Evolutionary conservation across 805 yeast genomes (phyloP).

Genomic region (Lipomyces lipofer): DNA sequence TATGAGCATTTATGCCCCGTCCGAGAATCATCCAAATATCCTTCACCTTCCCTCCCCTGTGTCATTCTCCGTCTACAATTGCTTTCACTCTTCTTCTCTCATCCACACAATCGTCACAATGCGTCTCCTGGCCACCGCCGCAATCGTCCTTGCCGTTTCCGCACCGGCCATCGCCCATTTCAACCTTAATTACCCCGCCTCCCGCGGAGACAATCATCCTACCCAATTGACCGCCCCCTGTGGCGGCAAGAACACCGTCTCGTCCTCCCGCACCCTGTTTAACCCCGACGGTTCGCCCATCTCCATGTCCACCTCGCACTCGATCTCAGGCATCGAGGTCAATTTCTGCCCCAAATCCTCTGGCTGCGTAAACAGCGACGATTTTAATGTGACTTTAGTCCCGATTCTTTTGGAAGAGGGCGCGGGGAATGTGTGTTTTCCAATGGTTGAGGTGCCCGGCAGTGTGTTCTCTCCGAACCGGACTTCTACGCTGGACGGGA

Average conservation of each 20-base stretch:
- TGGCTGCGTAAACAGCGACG: slow-evolving; percentile 29
- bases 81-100: not conserved
- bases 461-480: slow-evolving; percentile 24
- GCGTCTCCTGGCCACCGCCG: slow-evolving; percentile 22
- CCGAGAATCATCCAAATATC: too few relatives aligned
- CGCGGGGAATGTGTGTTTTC: slow-evolving; percentile 35
- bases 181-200: slow-evolving; percentile 32
- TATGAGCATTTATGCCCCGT: too few relatives aligned
- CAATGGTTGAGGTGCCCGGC: slow-evolving; percentile 28
- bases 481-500: slow-evolving; percentile 28
- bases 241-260: slow-evolving; percentile 31
- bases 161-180: slow-evolving; percentile 36
- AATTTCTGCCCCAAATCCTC: slow-evolving; percentile 30
- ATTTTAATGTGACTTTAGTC: slow-evolving; percentile 30
- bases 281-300: slow-evolving; percentile 33
- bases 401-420: slow-evolving; percentile 31
- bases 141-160: slow-evolving; percentile 18
- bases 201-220: slow-evolving; percentile 34
- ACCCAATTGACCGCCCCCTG: slow-evolving; percentile 36
- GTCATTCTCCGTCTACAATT: not conserved
- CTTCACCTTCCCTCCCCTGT: too few relatives aligned
- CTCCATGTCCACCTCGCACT: slow-evolving; percentile 30
- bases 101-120: slow-evolving; percentile 6
- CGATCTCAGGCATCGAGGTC: slow-evolving; percentile 28
- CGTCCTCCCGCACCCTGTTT: slow-evolving; percentile 28